phyloP scores from a whole-genome alignment of 441 rosid species.

The Croton setiger region DNA sequence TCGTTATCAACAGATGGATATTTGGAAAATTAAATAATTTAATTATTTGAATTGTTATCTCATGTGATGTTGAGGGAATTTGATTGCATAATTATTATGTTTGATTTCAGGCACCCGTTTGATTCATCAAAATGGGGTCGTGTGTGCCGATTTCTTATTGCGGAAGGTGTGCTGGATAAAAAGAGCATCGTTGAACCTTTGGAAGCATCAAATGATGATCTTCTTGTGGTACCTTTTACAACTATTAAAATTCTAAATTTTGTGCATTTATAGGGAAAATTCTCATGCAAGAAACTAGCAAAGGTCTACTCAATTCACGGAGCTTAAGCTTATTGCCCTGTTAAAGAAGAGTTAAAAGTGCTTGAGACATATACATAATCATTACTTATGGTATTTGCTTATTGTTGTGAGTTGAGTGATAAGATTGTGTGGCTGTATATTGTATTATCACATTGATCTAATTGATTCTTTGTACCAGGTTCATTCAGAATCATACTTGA shows the following conservation, averaged over 20 bases:
- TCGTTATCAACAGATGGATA: not conserved
- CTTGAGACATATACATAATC: not conserved
- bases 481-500: conserved; percentile 69
- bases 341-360: not conserved
- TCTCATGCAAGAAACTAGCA: not conserved
- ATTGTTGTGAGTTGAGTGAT: not conserved
- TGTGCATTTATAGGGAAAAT: not conserved
- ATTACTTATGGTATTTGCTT: not conserved
- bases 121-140: conserved; percentile 97
- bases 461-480: conserved; percentile 45
- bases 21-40: not conserved
- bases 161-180: conserved; percentile 55
- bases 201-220: conserved; percentile 80
- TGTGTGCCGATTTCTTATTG: conserved; percentile 55
- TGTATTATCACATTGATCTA: conserved; percentile 1
- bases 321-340: not conserved
- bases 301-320: not conserved
- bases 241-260: not conserved
- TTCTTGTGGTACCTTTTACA: conserved; percentile 65
- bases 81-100: conserved; percentile 1
- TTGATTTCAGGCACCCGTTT: conserved; percentile 69
- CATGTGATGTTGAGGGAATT: not conserved
- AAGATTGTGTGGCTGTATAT: not conserved
- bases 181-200: conserved; percentile 62
- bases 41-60: not conserved